Evolutionary conservation across 176 grass and related monocot species (phyloP), one percentile per base, ranked within the genome.

Genomic region (Juncus inflexus): DNA sequence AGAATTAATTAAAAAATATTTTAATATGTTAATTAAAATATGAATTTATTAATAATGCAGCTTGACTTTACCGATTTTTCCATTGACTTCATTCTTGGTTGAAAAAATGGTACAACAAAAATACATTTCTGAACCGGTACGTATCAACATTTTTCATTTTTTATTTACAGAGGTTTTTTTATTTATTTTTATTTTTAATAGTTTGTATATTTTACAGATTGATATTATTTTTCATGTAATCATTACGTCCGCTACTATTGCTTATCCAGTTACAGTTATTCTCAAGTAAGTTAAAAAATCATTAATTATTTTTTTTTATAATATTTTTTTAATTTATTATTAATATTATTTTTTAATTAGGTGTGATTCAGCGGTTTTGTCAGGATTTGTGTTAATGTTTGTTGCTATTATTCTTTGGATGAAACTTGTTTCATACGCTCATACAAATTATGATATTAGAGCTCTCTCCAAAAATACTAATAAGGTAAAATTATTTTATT

Each of bases 371-470:
- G 88, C 88, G 55, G 88, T 97, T 41, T 84, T 97, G 64, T 97
- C 75, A 74, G 88, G 94, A 75, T 91, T 97, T 70, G 4, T 80
- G 15, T 71, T 97, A 50, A 97, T 92, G 77, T 89, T 97, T 52
- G 61, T 89, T 79, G 85, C 85, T 37, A 81, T 87, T 58, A 86
- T 99, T 74, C 75, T 86, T 77, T 99, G 85, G 85, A 72, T 99
- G 77, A 99, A 99, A 85, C 88, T 99, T 63, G 80, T 99, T 19
- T 99, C 94, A 40, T 99, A 82, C 79, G 94, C 80, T 43, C 94
- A 99, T 82, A 92, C 88, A 77, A 99, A 86, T 74, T 86, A 92
- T 82, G 94, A 99, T 89, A 92, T 99, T 67, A 89, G 94, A 66
- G 8, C 42, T 62, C 63, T 99, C 40, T 79, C 77, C 6, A 84